phyloP scores from a whole-genome alignment of 805 yeast species.

The Yarrowia keelungensis region DNA sequence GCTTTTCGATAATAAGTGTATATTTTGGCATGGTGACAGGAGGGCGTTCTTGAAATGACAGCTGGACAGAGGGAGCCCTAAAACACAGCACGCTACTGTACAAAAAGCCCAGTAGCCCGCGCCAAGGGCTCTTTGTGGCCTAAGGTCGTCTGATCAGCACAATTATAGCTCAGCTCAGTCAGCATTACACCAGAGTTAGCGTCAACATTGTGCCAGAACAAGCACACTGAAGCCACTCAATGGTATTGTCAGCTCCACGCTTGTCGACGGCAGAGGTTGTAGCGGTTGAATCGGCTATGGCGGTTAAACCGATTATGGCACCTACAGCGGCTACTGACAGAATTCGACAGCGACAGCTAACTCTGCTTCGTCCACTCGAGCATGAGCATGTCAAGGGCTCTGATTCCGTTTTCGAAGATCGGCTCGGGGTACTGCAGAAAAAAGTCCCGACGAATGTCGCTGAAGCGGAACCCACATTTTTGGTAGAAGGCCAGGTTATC shows the following conservation, averaged over 20 bases:
- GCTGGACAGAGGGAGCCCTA: neutral
- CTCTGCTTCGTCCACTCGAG: conserved; percentile 6
- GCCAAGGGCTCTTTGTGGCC: neutral
- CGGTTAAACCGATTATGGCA: no score
- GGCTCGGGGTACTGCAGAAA: conserved; percentile 27
- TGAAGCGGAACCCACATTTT: conserved; percentile 29
- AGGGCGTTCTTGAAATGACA: neutral
- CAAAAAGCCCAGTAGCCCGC: neutral
- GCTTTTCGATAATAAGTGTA: neutral
- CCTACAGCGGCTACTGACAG: no score
- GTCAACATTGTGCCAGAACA: no score
- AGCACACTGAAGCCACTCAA: no score
- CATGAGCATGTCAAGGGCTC: conserved; percentile 25
- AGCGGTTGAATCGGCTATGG: no score
- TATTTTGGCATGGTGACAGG: conserved; percentile 1
- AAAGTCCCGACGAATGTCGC: conserved; percentile 8
- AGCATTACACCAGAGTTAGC: neutral
- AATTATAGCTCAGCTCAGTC: neutral
- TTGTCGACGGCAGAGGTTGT: no score
- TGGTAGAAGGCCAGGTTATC: conserved; percentile 33
- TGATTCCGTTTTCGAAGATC: conserved; percentile 28
- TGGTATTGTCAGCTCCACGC: no score
- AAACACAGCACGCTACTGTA: neutral
- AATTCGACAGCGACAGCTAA: no score
- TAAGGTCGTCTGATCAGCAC: neutral